Base-by-base conservation (phyloP, 176 grass and related monocot species). In the Canna indica region DNA sequence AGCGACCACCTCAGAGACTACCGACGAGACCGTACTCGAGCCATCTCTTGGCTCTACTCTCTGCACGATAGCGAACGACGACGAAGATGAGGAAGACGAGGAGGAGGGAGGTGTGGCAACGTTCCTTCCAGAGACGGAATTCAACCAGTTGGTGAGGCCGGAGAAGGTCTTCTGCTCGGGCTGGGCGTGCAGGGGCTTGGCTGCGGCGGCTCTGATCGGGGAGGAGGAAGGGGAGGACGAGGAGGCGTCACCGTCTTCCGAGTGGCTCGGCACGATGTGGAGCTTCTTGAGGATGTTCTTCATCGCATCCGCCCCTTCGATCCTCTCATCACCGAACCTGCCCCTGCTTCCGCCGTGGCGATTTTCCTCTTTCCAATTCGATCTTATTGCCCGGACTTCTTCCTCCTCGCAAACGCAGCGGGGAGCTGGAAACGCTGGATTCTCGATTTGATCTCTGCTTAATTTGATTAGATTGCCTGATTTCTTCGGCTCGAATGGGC, bases 271-370 rank as follows among this genome's bases (percentile, higher is more conserved):
- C 64, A 82, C 86, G 69, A 93, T 93, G 78, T 99, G 94, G 30
- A 88, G 90, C 82, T 99, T 99, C 95, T 84, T 84, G 69, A 99
- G 81, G 82, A 99, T 84, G 87, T 88, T 99, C 81, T 93, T 99
- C 95, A 99, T 99, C 44, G 41, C 48, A 24, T 24, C 5, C 15
- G 5, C 35, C 34, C 34, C 35, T 38, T 24, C 13, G 35, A 36
- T 66, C 63, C 63, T 66, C 18, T 12, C 62, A 36, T 65, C 33
- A 26, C 33, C 7, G 13, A 38, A 32, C 15, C 58, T 61, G 25
- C 25, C 31, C 58, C 58, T 31, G 24, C 57, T 61, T 61, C 26
- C 25, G 13, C 27, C 3, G 28, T 62, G 27, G 29, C 3, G 27
- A 32, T 14, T 34, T 14, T 34, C 41, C 41, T 44, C 59, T 62